Evolutionary conservation across 768 basidiomycete species (phyloP).

Genomic region (Amanita inopinata): DNA sequence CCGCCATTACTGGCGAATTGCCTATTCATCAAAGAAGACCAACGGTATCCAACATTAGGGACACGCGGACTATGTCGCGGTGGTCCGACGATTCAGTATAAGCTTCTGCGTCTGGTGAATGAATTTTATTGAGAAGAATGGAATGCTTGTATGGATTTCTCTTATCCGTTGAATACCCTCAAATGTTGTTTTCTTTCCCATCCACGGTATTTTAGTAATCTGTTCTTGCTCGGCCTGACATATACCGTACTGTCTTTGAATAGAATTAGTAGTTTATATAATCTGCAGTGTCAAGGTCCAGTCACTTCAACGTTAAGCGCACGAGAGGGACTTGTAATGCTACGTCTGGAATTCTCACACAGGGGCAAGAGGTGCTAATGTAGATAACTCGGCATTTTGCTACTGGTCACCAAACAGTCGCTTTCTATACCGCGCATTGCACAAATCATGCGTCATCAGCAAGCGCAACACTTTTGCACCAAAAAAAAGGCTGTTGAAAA

Average conservation of each 20-base stretch:
- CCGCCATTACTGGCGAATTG: conserved; percentile 11
- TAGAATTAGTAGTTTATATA: too few relatives aligned
- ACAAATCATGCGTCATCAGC: background rate
- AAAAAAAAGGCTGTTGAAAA: conserved; percentile 14
- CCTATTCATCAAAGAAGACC: conserved; percentile 20
- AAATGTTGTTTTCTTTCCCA: too few relatives aligned
- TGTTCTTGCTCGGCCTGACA: too few relatives aligned
- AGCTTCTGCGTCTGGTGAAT: too few relatives aligned
- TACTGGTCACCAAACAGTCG: conserved; percentile 53
- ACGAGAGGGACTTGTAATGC: conserved; percentile 9
- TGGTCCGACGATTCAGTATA: conserved; percentile 20
- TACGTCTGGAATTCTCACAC: conserved; percentile 9
- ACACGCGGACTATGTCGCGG: conserved; percentile 20
- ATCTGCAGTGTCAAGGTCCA: too few relatives aligned
- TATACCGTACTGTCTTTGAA: too few relatives aligned
- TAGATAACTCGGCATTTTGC: background rate
- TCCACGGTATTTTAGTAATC: too few relatives aligned
- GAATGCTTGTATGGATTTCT: too few relatives aligned
- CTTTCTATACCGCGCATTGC: conserved; percentile 39
- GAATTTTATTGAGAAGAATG: too few relatives aligned
- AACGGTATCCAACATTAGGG: conserved; percentile 25
- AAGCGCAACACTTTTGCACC: conserved; percentile 1
- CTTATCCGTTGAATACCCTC: too few relatives aligned
- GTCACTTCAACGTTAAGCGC: too few relatives aligned
- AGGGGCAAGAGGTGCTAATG: background rate